Evolutionary conservation across 441 rosid species (phyloP).

Genomic region (Brassica hybrid): DNA sequence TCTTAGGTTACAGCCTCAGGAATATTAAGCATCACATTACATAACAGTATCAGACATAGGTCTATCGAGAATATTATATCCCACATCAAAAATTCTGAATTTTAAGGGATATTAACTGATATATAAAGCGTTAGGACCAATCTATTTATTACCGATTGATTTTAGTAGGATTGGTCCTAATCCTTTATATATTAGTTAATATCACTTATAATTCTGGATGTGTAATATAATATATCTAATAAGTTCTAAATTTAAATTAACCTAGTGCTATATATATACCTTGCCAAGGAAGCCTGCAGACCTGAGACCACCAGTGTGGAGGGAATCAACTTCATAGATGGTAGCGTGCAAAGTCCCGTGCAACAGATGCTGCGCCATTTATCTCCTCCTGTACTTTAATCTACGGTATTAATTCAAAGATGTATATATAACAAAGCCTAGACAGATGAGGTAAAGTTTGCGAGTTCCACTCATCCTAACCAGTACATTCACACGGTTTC

Average conservation of each 20-base stretch:
- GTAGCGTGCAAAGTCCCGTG: slow-evolving; percentile 92
- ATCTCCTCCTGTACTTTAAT: neutral
- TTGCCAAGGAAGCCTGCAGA: slow-evolving; percentile 2
- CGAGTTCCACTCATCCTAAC: slow-evolving; percentile 6
- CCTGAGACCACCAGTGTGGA: slow-evolving; percentile 48
- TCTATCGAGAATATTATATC: too few species aligned
- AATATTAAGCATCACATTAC: neutral
- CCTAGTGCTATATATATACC: too few species aligned
- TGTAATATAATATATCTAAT: too few species aligned
- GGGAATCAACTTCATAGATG: slow-evolving; percentile 78
- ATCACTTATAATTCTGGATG: too few species aligned
- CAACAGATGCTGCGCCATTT: slow-evolving; percentile 73
- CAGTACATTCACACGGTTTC: neutral
- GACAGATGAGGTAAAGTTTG: neutral
- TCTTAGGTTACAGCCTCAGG: neutral
- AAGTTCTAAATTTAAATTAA: too few species aligned
- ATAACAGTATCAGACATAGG: too few species aligned
- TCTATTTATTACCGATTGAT: too few species aligned
- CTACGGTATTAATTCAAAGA: neutral
- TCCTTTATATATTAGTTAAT: too few species aligned
- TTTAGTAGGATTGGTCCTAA: too few species aligned
- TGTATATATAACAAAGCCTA: neutral
- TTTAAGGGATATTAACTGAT: too few species aligned
- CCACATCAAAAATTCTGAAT: too few species aligned
- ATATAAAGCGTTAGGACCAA: too few species aligned